Evolutionary conservation across 495 filamentous ascomycete genomes (phyloP), one percentile per base, ranked within the genome.

Genomic region (Penicillium fimorum): DNA sequence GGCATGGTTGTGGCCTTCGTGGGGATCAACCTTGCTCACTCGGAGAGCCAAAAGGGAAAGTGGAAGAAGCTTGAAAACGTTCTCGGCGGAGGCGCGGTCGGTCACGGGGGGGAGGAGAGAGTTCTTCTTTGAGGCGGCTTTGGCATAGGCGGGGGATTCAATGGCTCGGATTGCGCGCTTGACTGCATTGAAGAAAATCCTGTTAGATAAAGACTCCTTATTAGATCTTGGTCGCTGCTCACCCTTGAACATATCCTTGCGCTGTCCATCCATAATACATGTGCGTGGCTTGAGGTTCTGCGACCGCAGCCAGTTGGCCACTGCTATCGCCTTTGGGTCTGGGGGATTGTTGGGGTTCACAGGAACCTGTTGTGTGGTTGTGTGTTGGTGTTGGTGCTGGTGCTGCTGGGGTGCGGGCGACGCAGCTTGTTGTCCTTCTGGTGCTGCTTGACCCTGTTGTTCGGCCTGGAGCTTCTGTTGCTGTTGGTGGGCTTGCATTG

Each of bases 161-260:
- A 99, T 85, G 47, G 92, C 93, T 60, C 95, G 88, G 54, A 99
- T 86, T 32, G 95, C 95, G 65, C 95, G 90, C 79, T 99, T 99
- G 70, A 99, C 95, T 96, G 59, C 52, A 35, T 20, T n/a, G 8
- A 17, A 53, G 1, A 1, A 43, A 27, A 12, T 5, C 47, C 11
- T 29, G 50, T 67, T 56, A 57, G 52, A 35, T 45, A 2, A 22
- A 11, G 43, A 44, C 11, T 20, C n/a, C 32, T 42, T 5, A 12
- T 44, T 22, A 18, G 9, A 20, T 1, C 5, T 2, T 8, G 27
- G 27, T 47, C 17, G 22, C 12, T 40, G 44, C 59, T 32, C 63
- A 96, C 93, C 89, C 81, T 88, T 90, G 75, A 99, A 97, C 86
- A 99, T 92, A 59, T 99, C 93, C 76, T 96, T 97, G 55, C 95